A percentile compares a stretch with the other conserved stretches of the same genome.
Evolutionary conservation across 441 rosid species (phyloP).

Genomic region (Eruca vesicaria): DNA sequence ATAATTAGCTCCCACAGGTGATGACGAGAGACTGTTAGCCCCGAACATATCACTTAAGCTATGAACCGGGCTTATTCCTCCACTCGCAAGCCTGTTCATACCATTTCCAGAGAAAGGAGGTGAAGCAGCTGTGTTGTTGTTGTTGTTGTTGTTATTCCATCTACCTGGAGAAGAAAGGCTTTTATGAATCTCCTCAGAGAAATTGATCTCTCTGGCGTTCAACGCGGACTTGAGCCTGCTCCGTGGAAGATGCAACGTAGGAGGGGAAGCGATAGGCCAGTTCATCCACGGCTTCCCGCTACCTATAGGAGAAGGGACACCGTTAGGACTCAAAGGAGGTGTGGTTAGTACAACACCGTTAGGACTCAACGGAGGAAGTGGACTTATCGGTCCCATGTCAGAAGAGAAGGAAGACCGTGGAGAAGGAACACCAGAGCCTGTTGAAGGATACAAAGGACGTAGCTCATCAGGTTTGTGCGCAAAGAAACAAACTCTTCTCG

Average conservation of each 20-base stretch:
- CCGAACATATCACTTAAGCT: not conserved
- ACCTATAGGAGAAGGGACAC: slow-evolving; percentile 54
- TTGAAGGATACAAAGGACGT: slow-evolving; percentile 63
- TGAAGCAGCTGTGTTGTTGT: slow-evolving; percentile 37
- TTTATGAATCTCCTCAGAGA: slow-evolving; percentile 52
- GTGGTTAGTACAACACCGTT: slow-evolving; percentile 46
- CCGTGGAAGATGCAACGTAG: slow-evolving; percentile 72
- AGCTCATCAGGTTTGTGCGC: slow-evolving; percentile 68
- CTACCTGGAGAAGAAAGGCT: slow-evolving; percentile 59
- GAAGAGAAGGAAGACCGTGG: slow-evolving; percentile 50
- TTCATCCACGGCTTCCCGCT: slow-evolving; percentile 55
- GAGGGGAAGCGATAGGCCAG: slow-evolving; percentile 48
- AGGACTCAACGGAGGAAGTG: slow-evolving; percentile 50
- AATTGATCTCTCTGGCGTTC: slow-evolving; percentile 63
- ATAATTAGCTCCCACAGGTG: not conserved
- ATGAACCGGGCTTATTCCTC: not conserved
- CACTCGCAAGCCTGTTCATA: not conserved
- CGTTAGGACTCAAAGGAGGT: slow-evolving; percentile 57
- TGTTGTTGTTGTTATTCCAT: slow-evolving; percentile 54
- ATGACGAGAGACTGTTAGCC: not conserved
- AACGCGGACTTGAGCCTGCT: slow-evolving; percentile 68
- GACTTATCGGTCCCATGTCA: slow-evolving; percentile 64
- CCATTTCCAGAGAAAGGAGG: slow-evolving; percentile 37
- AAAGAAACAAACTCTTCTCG: slow-evolving; percentile 67
- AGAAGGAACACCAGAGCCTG: slow-evolving; percentile 81